Evolutionary conservation across 345 rosid genomes (phyloP), one percentile per base, ranked within the genome.

Genomic region (Brassica incana): DNA sequence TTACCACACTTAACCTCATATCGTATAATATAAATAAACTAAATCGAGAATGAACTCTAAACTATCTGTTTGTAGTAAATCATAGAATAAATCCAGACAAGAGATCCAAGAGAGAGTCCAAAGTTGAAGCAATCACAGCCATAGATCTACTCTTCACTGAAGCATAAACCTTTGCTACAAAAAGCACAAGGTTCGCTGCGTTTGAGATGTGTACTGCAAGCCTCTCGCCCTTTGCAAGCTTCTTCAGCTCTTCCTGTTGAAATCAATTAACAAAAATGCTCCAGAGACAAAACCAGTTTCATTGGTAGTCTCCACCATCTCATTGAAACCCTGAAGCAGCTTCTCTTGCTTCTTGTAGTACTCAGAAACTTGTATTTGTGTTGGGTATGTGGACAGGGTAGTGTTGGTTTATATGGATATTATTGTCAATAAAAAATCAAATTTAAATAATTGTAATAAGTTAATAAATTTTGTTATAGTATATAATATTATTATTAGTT

Each of bases 51-150:
- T 2, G 11, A 2, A 38, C 10, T 8, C 3, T 38, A 38, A 38
- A 38, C 11, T 2, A 38, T 38, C 0, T 9, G 2, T 38, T 38
- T 38, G 45, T 9, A 40, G 48, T 40, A 40, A 40, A 40, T 12
- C 40, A 36, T 36, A 36, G 9, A 36, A 36, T 6, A 6, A 92
- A 89, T 3, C 97, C 94, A 11, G 96, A 90, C 63, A 88, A 74
- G 58, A 92, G 92, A 82, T 92, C 97, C 80, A 92, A 77, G 43
- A 92, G 88, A 50, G 94, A 91, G 80, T 92, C 98, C 78, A 91
- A 60, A 75, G 97, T 91, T 3, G 98, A 90, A 65, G 97, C 98
- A 72, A 91, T 88, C 10, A 90, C 97, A 29, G 97, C 97, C 84
- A 90, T 65, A 4, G 94, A 92, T 72, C 84, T 86, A 85, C 96